These are phyloP conservation scores for Aspergillus taichungensis DNA, from an alignment of 495 filamentous ascomycete species.

Conservation along the genomic window DNA sequence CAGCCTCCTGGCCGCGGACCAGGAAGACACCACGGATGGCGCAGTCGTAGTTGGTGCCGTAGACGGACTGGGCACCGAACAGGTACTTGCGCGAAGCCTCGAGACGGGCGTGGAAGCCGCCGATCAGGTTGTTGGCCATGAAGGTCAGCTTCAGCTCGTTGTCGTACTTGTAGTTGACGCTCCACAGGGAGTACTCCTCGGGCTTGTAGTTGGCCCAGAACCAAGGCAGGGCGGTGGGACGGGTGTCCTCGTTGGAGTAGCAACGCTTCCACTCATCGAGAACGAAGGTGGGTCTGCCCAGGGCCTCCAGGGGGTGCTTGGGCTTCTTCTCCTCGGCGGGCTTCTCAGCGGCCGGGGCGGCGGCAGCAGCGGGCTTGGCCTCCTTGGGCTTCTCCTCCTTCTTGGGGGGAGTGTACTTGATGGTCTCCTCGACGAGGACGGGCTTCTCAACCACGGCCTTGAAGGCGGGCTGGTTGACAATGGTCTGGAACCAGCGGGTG, in stretches of 20 bases:
- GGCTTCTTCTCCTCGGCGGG: constrained; percentile 71
- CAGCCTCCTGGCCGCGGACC: constrained; percentile 80
- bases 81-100: constrained; percentile 98
- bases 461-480: constrained; percentile 87
- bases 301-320: constrained; percentile 91
- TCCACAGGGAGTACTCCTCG: constrained; percentile 92
- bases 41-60: constrained; percentile 76
- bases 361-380: constrained; percentile 46
- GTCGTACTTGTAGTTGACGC: constrained; percentile 93
- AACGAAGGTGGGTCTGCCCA: constrained; percentile 68
- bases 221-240: constrained; percentile 76
- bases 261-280: constrained; percentile 97
- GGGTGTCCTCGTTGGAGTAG: constrained; percentile 96
- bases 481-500: constrained; percentile 88
- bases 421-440: constrained; percentile 69
- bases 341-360: constrained; percentile 54
- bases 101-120: constrained; percentile 93
- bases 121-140: constrained; percentile 96
- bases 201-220: constrained; percentile 95
- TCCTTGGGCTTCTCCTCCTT: constrained; percentile 63
- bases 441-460: constrained; percentile 65
- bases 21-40: constrained; percentile 87
- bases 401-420: constrained; percentile 88
- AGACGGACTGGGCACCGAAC: constrained; percentile 88
- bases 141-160: constrained; percentile 93